A percentile compares a stretch with the other conserved stretches of the same genome.
Conservation (phyloP, 768 basidiomycete genomes). For the Naganishia vaughanmartiniae region DNA sequence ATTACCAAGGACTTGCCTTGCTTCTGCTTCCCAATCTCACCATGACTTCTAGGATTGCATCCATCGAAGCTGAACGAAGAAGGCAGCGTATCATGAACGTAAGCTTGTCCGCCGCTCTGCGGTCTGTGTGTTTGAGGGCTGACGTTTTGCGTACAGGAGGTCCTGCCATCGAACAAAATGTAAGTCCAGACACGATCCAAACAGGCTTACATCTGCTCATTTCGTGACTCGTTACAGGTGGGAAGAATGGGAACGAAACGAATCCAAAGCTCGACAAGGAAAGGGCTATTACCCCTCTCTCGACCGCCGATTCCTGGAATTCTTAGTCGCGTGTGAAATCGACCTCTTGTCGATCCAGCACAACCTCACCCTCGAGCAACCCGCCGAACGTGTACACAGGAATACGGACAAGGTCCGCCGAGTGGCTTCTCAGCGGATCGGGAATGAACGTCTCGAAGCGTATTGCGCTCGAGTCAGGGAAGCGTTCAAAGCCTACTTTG, state of each 20-base stretch:
- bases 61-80: constrained; percentile 22
- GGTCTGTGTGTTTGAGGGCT: background rate
- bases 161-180: constrained; percentile 48
- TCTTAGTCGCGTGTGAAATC: constrained; percentile 50
- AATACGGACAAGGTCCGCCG: constrained; percentile 47
- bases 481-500: constrained; percentile 50
- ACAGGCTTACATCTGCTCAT: background rate
- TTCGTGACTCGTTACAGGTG: constrained; percentile 35
- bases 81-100: constrained; percentile 50
- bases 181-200: constrained; percentile 26
- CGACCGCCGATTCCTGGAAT: constrained; percentile 50
- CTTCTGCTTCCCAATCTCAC: background rate
- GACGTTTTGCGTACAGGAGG: constrained; percentile 37
- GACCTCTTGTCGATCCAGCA: constrained; percentile 44
- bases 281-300: constrained; percentile 49
- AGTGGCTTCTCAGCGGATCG: constrained; percentile 49
- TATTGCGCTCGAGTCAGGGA: constrained; percentile 50
- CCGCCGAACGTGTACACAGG: constrained; percentile 42
- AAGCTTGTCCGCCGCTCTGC: constrained; percentile 25
- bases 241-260: constrained; percentile 48
- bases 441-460: constrained; percentile 47
- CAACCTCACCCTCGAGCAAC: constrained; percentile 9
- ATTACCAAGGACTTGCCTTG: background rate
- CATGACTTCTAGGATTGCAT: constrained; percentile 8
- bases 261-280: constrained; percentile 47